Percentiles rank a stretch among this genome's conserved stretches.
These are phyloP conservation scores for Magnusiomyces fungicola DNA, from an alignment of 1,139 yeast genomes.

Conservation along the genomic window DNA sequence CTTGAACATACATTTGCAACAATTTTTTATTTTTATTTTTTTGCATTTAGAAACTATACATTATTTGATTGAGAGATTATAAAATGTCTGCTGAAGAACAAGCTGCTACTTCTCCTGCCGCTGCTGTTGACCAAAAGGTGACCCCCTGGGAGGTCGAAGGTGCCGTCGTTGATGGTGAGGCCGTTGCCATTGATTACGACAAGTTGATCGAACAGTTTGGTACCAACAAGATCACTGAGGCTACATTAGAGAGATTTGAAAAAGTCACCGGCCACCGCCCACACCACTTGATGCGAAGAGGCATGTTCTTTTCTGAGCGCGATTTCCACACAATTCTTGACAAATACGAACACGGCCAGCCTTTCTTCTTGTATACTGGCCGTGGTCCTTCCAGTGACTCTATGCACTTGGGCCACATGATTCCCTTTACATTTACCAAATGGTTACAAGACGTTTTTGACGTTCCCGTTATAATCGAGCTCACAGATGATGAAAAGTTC, in stretches of 20 bases:
- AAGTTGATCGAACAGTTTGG: conserved; percentile 84
- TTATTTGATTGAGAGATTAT: no score
- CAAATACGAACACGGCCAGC: conserved; percentile 88
- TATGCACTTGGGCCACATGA: conserved; percentile 96
- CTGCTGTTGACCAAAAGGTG: conserved; percentile 42
- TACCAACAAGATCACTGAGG: conserved; percentile 63
- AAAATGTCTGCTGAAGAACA: no score
- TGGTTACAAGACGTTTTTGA: conserved; percentile 98
- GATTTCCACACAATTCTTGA: conserved; percentile 76
- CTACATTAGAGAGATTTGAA: conserved; percentile 67
- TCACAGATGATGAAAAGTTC: conserved; percentile 97
- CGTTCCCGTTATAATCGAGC: conserved; percentile 89
- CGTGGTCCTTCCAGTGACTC: conserved; percentile 96
- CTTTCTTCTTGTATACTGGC: conserved; percentile 93
- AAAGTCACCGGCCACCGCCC: conserved; percentile 84
- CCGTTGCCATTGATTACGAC: conserved; percentile 85
- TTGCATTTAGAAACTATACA: no score
- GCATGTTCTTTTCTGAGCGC: conserved; percentile 88
- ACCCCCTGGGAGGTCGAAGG: conserved; percentile 99
- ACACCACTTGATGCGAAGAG: conserved; percentile 87
- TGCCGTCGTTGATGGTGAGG: conserved; percentile 89
- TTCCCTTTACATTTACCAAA: conserved; percentile 91
- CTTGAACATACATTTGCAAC: no score
- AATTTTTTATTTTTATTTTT: no score
- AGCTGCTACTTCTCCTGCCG: no score